phyloP scores from a whole-genome alignment of 2,329 filamentous ascomycete genomes.

The Diaporthe batatas region DNA sequence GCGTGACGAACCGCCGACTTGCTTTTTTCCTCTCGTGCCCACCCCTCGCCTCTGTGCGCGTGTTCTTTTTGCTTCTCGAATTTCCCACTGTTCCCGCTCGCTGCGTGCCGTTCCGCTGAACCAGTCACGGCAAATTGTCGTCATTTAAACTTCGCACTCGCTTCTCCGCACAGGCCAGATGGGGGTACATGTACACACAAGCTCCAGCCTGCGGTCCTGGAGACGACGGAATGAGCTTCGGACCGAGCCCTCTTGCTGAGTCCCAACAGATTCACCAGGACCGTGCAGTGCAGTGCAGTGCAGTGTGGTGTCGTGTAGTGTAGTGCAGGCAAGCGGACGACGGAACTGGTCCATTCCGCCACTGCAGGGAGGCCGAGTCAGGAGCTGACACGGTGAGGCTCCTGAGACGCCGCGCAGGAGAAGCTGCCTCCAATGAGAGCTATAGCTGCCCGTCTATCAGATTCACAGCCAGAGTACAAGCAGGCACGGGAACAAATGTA shows the following conservation, averaged over 20 bases:
- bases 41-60: constrained; percentile 16
- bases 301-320: too few relatives aligned
- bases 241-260: neutral
- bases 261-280: constrained; percentile 14
- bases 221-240: neutral
- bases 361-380: constrained; percentile 31
- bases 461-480: constrained; percentile 15
- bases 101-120: constrained; percentile 36
- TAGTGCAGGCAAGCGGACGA: neutral
- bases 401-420: constrained; percentile 12
- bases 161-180: constrained; percentile 25
- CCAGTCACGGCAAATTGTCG: constrained; percentile 32
- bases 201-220: constrained; percentile 5
- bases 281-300: too few relatives aligned
- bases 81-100: constrained; percentile 30
- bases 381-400: constrained; percentile 29
- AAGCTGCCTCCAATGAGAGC: constrained; percentile 22
- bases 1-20: constrained; percentile 26
- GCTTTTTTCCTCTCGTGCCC: constrained; percentile 12
- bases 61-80: constrained; percentile 20
- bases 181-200: neutral
- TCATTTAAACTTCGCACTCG: constrained; percentile 32
- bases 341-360: neutral
- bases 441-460: constrained; percentile 20
- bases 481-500: constrained; percentile 6